Base-by-base conservation (phyloP, 495 filamentous ascomycete genomes). In the Penicillium herquei region DNA sequence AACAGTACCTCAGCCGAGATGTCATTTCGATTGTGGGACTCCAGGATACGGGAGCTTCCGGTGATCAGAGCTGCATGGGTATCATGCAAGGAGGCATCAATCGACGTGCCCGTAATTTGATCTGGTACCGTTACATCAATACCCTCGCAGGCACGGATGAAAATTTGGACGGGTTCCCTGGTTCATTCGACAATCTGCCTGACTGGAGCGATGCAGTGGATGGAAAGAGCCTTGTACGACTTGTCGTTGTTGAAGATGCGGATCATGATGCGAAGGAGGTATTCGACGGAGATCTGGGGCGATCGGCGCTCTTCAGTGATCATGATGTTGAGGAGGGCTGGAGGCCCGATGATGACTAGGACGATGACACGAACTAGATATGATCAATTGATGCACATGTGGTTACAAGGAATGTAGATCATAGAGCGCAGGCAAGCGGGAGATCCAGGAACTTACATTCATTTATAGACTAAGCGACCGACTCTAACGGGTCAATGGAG, bases 111-210 rank as follows among this genome's bases (percentile, higher is more conserved):
- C 47, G 57, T 32, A 59, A 59, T 46, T 48, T 59, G 57, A 51
- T 55, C 43, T 59, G 57, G 57, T 59, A 35, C 41, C 57, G 52
- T 11, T 59, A 59, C 39, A 54, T 59, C 57, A 59, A 59, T 45
- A 40, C 45, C 39, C 57, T 59, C 13, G 57, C 51, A 47, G 45
- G 52, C 32, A 59, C 57, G n/a, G 40, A 59, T 33, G 57, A 59
- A 48, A 52, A 59, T 40, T 46, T 59, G 17, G 47, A 51, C 2
- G 57, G 52, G 8, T 59, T 59, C 33, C 57, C 57, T 51, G 52
- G 51, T 35, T 46, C 45, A 34, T 59, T 54, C 26, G 39, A 54
- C 7, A 26, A 55, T 52, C 40, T 59, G 33, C 57, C 57, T 11
- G 51, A 59, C 17, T 59, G 57, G 57, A 59, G 57, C 39, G 57